phyloP scores from a whole-genome alignment of 805 yeast genomes.

The Metschnikowia chrysomelidarum region DNA sequence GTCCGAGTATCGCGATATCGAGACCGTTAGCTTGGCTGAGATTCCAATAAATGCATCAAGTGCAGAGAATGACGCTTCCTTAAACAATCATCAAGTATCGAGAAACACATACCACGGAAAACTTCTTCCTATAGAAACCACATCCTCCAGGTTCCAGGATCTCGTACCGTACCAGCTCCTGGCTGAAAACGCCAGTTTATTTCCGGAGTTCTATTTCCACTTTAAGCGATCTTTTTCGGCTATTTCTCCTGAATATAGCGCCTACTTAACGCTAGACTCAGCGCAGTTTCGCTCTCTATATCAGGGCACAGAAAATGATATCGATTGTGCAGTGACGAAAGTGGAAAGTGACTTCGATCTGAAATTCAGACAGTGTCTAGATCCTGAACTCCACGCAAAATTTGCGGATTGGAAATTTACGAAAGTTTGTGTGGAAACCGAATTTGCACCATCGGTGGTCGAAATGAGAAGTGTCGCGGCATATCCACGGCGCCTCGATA shows the following conservation, averaged over 20 bases:
- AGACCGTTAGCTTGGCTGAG: too few species aligned
- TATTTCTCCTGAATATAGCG: neutral
- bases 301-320: neutral
- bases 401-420: neutral
- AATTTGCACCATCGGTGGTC: too few species aligned
- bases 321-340: neutral
- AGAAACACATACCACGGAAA: too few species aligned
- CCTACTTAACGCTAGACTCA: neutral
- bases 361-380: constrained; percentile 1
- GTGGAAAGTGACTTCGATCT: neutral
- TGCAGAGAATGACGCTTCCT: too few species aligned
- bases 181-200: neutral
- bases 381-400: neutral
- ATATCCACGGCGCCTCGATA: too few species aligned
- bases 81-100: too few species aligned
- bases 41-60: too few species aligned
- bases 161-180: constrained; percentile 1
- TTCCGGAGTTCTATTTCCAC: constrained; percentile 5
- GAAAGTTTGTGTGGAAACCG: neutral
- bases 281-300: neutral
- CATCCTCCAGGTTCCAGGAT: too few species aligned
- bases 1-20: too few species aligned
- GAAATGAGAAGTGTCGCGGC: too few species aligned
- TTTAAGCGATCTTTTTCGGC: constrained; percentile 3
- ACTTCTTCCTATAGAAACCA: too few species aligned